These are phyloP conservation scores for Penicillium sp. DNA, from an alignment of 2,329 filamentous ascomycete species.

Conservation along the genomic window DNA sequence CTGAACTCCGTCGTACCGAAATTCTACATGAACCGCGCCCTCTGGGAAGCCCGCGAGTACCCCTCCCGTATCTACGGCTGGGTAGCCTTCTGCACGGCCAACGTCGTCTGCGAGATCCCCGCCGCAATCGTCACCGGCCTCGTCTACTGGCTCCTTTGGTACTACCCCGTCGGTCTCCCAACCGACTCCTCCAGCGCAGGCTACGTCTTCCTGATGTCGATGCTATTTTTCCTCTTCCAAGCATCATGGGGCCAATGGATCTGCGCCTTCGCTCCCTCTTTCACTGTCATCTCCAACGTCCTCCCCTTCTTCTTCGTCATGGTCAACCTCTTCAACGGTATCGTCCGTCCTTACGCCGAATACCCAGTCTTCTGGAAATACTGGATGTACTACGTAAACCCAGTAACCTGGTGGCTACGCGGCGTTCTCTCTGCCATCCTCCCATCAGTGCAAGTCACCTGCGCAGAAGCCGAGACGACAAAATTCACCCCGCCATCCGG, in stretches of 20 bases:
- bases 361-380: slow-evolving; percentile 71
- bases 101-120: slow-evolving; percentile 71
- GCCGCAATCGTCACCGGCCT: slow-evolving; percentile 63
- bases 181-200: slow-evolving; percentile 64
- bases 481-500: slow-evolving; percentile 65
- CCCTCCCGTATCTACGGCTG: slow-evolving; percentile 75
- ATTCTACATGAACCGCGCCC: slow-evolving; percentile 69
- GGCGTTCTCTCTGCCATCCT: slow-evolving; percentile 67
- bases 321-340: slow-evolving; percentile 74
- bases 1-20: slow-evolving; percentile 75
- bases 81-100: slow-evolving; percentile 72
- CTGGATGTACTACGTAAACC: slow-evolving; percentile 69
- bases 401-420: slow-evolving; percentile 69
- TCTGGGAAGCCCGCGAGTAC: slow-evolving; percentile 73
- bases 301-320: slow-evolving; percentile 81
- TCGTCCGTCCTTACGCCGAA: slow-evolving; percentile 65
- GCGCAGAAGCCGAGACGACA: slow-evolving; percentile 58
- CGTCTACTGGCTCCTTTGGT: slow-evolving; percentile 74
- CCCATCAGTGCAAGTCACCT: slow-evolving; percentile 51
- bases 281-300: slow-evolving; percentile 74
- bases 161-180: slow-evolving; percentile 71
- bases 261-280: slow-evolving; percentile 74
- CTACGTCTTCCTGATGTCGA: slow-evolving; percentile 74
- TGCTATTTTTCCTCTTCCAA: slow-evolving; percentile 76
- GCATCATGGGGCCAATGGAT: slow-evolving; percentile 81